Base-by-base conservation (phyloP, 257 asterid genomes). In the Solanum lycopersicoides region DNA sequence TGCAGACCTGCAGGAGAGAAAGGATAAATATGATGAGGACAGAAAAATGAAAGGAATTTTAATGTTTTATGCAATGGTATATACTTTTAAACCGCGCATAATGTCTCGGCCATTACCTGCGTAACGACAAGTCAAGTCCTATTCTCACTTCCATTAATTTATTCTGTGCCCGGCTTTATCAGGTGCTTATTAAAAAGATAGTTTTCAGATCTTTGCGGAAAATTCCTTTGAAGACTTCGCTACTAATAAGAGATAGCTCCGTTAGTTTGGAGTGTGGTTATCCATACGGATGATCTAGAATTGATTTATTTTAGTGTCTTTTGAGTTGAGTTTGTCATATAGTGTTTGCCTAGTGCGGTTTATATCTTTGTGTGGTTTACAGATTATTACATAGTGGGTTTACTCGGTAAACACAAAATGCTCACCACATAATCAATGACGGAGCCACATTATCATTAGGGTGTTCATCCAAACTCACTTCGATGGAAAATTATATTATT, bases 111-210 rank as follows among this genome's bases (percentile, higher is more conserved):
- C 13, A 75, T 42, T 41, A 76, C 7, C 21, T 76, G 34, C 23
- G 23, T 76, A 41, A 76, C 60, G 83, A 83, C 71, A 83, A 83
- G 71, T 74, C 32, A 74, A 37, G 82, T 74, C 82, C 20, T 74
- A 20, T 74, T 74, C 82, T 5, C 0, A 15, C 32, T 37, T 11
- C 3, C 11, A 74, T 37, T 74, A 74, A 18, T 39, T 37, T 74
- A 74, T 74, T 73, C 18, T 23, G 2, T 21, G 44, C 79, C 45
- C 18, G 5, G 47, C 80, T 20, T 1, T 73, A 32, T 73, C 14
- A 10, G 35, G 47, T 35, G 80, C 63, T 53, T 73, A 5, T 56
- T 73, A 3, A 5, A 5, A 73, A 39, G 25, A 10, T 9, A 4
- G 28, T 73, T 73, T 73, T 73, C 77, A 71, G 7, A 71, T 71